Conservation (phyloP, 225 moss, liverwort and hornwort species). For the Polytrichum commune region DNA sequence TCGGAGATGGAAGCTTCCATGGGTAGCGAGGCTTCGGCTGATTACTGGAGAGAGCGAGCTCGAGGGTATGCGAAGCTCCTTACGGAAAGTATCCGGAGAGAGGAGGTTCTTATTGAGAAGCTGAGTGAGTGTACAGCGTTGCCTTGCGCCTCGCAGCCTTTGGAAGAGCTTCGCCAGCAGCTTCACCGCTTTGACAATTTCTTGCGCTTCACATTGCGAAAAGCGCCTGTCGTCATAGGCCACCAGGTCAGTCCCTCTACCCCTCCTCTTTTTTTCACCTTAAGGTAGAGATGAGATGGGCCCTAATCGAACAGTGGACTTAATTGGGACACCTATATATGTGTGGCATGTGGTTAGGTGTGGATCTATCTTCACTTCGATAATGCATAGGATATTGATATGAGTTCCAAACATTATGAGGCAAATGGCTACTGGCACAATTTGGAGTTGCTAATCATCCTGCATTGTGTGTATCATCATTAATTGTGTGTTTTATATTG, state of each 20-base stretch:
- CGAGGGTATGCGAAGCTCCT: slow-evolving; percentile 38
- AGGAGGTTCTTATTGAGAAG: slow-evolving; percentile 37
- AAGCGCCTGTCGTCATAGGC: slow-evolving; percentile 64
- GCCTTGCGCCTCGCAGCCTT: slow-evolving; percentile 27
- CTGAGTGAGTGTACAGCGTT: slow-evolving; percentile 28
- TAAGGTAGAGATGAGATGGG: too few species aligned
- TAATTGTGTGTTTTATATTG: too few species aligned
- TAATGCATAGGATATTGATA: too few species aligned
- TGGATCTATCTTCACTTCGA: too few species aligned
- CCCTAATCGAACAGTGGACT: too few species aligned
- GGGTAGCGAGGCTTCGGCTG: slow-evolving; percentile 17
- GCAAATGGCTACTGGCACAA: too few species aligned
- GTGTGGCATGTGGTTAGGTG: too few species aligned
- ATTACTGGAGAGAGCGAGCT: slow-evolving; percentile 53
- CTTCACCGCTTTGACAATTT: slow-evolving; percentile 70
- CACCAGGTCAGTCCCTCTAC: slow-evolving; percentile 60
- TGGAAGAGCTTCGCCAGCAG: slow-evolving; percentile 53
- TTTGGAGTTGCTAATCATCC: too few species aligned
- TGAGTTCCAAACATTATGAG: too few species aligned
- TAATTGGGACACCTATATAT: too few species aligned
- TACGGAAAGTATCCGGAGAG: slow-evolving; percentile 40
- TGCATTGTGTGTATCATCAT: too few species aligned
- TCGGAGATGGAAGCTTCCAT: slow-evolving; percentile 41
- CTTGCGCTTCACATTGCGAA: slow-evolving; percentile 59
- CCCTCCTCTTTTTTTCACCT: neutral